Evolutionary conservation across 2,329 filamentous ascomycete species (phyloP), one percentile per base, ranked within the genome.

Genomic region (Aspergillus neoniger): DNA sequence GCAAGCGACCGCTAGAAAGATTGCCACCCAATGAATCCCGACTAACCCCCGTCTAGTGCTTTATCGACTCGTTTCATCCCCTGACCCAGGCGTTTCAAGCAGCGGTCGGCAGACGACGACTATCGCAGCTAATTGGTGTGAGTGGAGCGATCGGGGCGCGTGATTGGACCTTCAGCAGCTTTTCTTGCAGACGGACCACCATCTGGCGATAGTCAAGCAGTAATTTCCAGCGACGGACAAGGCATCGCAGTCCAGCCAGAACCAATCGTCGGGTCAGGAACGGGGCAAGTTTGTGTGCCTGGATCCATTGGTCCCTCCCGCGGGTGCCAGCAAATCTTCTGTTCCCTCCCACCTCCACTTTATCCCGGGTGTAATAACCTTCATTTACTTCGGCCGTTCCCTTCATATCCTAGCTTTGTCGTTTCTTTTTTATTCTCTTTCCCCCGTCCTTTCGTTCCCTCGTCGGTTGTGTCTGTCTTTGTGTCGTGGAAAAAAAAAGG

Each of bases 81-180:
- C 56, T 55, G 56, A 50, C 12, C 50, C 30, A 51, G 44, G 50
- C 52, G 59, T 61, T 61, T 61, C 59, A 61, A 50, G 47, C 56
- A 28, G 55, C 30, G 38, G 25, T 25, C 36, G 44, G 21, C 21
- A 38, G 38, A 50, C 51, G 51, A 57, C 30, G 28, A 52, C 36
- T 5, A 44, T 28, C 28, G 19, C 30, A 28, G 43, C 25, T 58
- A 25, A 61, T 61, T 61, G 59, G 59, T 28, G 25, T 28, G 47
- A 50, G 47, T 17, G 47, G 5, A 17, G 15, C 10, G 47, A 32
- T 19, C 25, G 47, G 25, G n/a, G 25, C 23, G 23, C 30, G 47
- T 50, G 47, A 50, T 50, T 50, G 47, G 47, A 21, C 14, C 10
- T 12, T 8, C 5, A 30, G 44, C 21, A 23, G 44, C 44, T 36